Evolutionary conservation across 305 asterid species (phyloP), one percentile per base, ranked within the genome.

Genomic region (Fraxinus nigra): DNA sequence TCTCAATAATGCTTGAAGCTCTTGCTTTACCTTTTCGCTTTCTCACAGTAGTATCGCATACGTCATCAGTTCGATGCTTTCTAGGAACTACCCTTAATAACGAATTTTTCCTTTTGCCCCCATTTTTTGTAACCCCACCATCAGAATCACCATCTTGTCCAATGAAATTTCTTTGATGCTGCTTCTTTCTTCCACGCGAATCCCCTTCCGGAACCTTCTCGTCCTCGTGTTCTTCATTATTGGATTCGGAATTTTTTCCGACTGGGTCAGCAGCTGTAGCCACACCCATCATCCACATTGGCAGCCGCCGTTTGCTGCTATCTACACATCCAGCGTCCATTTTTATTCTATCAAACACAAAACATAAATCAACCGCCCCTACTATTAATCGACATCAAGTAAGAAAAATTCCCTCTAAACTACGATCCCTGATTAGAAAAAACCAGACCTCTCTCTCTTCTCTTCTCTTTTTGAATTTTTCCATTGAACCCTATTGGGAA

Each of bases 231-330:
- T 33, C 46, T 72, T 72, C 76, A 7, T n/a, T 72, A 72, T n/a
- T 34, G 26, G 28, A 33, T 72, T 72, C 28, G 6, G 48, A 33
- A 72, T 1, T 33, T 34, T 72, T 72, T 33, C 76, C 43, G 7
- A 70, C 76, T 32, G 76, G 76, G 24, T 70, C 43, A 2, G 46
- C 38, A 32, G 40, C 76, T 14, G 46, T 14, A 32, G 76, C 22
- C 46, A 18, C 14, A 6, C 26, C 76, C 76, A 34, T 72, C 76
- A 72, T 72, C 76, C 76, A 72, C 28, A 16, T 72, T 72, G 76
- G 76, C 26, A 72, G 20, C 48, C 76, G 76, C 24, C 76, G 76
- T 32, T 70, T 70, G 75, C 75, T n/a, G 75, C 22, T 70, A 70
- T 70, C 13, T 70, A 32, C 43, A 70, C 26, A 70, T 72, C 14